Evolutionary conservation across 2,329 filamentous ascomycete genomes (phyloP).

Genomic region (Pseudogymnoascus pannorum): DNA sequence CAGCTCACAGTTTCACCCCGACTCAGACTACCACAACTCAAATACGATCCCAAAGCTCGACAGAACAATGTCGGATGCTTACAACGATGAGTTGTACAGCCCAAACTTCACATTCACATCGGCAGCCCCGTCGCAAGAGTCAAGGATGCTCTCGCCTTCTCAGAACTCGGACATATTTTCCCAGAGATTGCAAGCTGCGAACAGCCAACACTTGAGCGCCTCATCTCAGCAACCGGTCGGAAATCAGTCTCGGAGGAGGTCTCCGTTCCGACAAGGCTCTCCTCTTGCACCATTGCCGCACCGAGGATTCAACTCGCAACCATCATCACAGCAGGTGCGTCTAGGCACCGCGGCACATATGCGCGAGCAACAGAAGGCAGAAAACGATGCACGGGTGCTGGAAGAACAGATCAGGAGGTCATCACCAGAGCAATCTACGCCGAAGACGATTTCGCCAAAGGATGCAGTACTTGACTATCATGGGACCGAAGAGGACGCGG

Average conservation of each 20-base stretch:
- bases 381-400: conserved; percentile 45
- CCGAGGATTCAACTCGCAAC: conserved; percentile 32
- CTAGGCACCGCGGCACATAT: conserved; percentile 51
- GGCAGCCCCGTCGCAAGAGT: conserved; percentile 42
- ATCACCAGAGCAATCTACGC: conserved; percentile 40
- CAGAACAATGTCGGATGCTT: conserved; percentile 78
- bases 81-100: conserved; percentile 78
- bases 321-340: conserved; percentile 27
- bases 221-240: conserved; percentile 40
- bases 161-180: conserved; percentile 56
- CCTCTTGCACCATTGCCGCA: conserved; percentile 43
- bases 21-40: conserved; percentile 45
- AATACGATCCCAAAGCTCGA: conserved; percentile 66
- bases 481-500: conserved; percentile 62
- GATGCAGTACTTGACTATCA: conserved; percentile 83
- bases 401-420: conserved; percentile 33
- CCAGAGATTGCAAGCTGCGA: conserved; percentile 71
- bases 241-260: conserved; percentile 54
- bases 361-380: conserved; percentile 53
- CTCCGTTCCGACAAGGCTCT: conserved; percentile 72
- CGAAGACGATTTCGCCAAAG: conserved; percentile 89
- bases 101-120: conserved; percentile 56
- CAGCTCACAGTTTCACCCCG: conserved; percentile 55
- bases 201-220: conserved; percentile 62
- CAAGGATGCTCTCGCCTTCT: conserved; percentile 36